Evolutionary conservation across 805 yeast genomes (phyloP), one percentile per base, ranked within the genome.

Genomic region (Saccharomyces eubayanus): DNA sequence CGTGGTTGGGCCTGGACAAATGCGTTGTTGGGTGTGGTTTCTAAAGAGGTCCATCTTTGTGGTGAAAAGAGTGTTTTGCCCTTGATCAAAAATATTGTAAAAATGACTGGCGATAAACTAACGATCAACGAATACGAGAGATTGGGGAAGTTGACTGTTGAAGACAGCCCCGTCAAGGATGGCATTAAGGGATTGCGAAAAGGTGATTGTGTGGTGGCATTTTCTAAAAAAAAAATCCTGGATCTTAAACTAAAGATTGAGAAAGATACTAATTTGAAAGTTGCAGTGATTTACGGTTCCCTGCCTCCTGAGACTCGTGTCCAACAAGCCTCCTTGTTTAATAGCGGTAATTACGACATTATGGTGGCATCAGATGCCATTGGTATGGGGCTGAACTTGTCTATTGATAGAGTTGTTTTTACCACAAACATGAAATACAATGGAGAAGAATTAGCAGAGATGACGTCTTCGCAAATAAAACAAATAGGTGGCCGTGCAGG

Each of bases 401-500:
- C 87, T 28, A 91, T 94, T 59, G 81, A 83, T 55, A 74, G 98
- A 55, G 79, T 94, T 5, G 78, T 94, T 1, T 91, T 94, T 65
- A 80, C 86, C 16, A 77, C 84, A 0, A 72, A 79, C 28, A 66
- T 67, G 49, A 94, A 94, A 68, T 91, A 79, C 61, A 81, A 89
- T 64, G 97, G 97, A 5, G 65, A 62, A 12, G 70, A 67, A 14
- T 70, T 74, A 55, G 69, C 68, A 8, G 66, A 66, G 1, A 67
- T 94, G 30, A 74, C 86, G 0, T 70, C 78, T 3, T 85, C 96
- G 0, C 83, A 84, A 53, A 78, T 85, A 29, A 91, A 90, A 67
- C 99, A 94, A 67, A 92, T 94, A 56, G 97, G 94, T 3, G 99
- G 99, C 1, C 76, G 99, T 57, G 99, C 99, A 0, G 99, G 99